Base-by-base conservation (phyloP, 345 rosid species). In the Dipteronia sinensis region DNA sequence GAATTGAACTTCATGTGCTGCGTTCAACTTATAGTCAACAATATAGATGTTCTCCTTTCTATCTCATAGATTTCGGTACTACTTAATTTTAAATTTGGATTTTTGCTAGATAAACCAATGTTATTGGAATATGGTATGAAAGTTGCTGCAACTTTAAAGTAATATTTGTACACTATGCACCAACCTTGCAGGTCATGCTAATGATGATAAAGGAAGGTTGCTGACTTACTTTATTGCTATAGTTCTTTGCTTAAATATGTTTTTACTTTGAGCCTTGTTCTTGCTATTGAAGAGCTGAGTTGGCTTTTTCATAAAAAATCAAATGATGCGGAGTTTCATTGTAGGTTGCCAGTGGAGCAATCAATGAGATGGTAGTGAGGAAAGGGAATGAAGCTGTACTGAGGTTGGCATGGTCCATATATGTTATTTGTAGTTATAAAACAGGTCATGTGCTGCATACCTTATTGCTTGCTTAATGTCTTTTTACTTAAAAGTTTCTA, bases 311-410 rank as follows among this genome's bases (percentile, higher is more conserved):
- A 23, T 67, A 62, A 71, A 61, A 78, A 25, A 62, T 79, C 65
- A 68, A 62, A 44, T 77, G 69, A 74, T 56, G 7, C 31, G 75
- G 29, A 66, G 49, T 78, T 85, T 72, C 67, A 76, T 68, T 80
- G 77, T 87, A 93, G 99, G 98, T 95, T 83, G 98, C 97, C 71
- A 95, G 93, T 87, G 99, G 98, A 80, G 82, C 93, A 69, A 89
- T 95, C 71, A 85, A 91, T 75, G 92, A 92, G 85, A 78, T 51
- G 19, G 86, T 92, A 66, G 99, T 95, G 76, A 88, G 83, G 84
- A 88, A 93, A 87, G 99, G 98, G 83, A 95, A 93, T 85, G 97
- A 95, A 87, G 99, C 99, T 78, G 99, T 95, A 58, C 96, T 95
- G 84, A 95, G 99, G 99, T 95, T 82, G 49, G 65, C 68, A 73